Evolutionary conservation across 1,284 basidiomycete species (phyloP).

Genomic region (Boletus semigastroideus): DNA sequence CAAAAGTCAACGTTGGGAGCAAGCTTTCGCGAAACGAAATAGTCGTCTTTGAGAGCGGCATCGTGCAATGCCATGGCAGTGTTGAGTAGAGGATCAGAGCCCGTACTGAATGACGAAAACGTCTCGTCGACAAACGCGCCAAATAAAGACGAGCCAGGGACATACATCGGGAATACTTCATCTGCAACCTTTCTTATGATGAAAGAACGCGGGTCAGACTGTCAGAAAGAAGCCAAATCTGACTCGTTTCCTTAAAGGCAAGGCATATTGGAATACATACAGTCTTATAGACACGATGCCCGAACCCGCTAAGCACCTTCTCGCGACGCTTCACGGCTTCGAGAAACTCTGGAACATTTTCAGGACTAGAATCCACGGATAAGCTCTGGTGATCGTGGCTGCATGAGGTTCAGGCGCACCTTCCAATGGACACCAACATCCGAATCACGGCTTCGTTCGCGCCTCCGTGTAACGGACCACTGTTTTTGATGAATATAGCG

Average conservation of each 20-base stretch:
- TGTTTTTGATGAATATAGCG: constrained; percentile 28
- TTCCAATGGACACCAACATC: constrained; percentile 85
- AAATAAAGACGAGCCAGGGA: neutral
- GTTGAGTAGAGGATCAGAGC: constrained; percentile 77
- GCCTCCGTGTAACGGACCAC: constrained; percentile 82
- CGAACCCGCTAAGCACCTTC: constrained; percentile 84
- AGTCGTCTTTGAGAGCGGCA: constrained; percentile 84
- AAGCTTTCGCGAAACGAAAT: constrained; percentile 73
- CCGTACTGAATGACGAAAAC: constrained; percentile 52
- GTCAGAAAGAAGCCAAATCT: constrained; percentile 5
- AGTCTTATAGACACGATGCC: constrained; percentile 84
- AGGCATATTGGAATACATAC: constrained; percentile 39
- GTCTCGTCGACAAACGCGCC: neutral
- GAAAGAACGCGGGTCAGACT: constrained; percentile 86
- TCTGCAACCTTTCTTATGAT: constrained; percentile 87
- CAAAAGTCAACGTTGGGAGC: constrained; percentile 86
- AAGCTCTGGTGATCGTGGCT: neutral
- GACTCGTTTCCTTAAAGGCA: neutral
- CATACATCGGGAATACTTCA: constrained; percentile 81
- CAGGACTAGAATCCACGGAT: constrained; percentile 47
- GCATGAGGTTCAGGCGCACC: constrained; percentile 41
- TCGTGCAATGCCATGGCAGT: constrained; percentile 88
- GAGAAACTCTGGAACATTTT: constrained; percentile 82
- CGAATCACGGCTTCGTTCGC: constrained; percentile 89
- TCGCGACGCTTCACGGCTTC: constrained; percentile 84